Conservation (phyloP, 83 land plant species). For the Isoetes engelmannii region DNA sequence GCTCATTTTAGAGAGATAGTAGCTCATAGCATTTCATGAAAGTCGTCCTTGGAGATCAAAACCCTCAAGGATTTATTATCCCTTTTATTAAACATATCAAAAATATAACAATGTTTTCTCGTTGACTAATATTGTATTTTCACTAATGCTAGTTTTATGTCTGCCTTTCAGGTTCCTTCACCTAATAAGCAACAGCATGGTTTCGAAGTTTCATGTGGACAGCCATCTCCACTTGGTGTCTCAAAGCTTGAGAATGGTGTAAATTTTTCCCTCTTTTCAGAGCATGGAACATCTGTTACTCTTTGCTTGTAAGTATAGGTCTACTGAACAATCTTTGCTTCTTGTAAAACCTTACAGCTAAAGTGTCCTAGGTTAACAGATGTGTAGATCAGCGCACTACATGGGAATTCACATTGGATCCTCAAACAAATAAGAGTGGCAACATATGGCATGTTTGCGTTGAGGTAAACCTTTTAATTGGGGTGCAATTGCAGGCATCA, state of each 20-base stretch:
- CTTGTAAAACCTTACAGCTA: background rate
- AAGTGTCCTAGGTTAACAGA: background rate
- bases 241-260: slow-evolving; percentile 61
- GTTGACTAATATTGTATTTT: too few species aligned
- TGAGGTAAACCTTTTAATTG: slow-evolving; percentile 46
- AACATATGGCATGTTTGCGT: slow-evolving; percentile 83
- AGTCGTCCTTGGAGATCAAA: too few species aligned
- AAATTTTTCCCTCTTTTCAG: slow-evolving; percentile 82
- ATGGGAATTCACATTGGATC: slow-evolving; percentile 54
- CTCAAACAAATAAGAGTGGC: slow-evolving; percentile 56
- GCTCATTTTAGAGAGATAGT: too few species aligned
- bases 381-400: background rate
- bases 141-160: too few species aligned
- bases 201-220: slow-evolving; percentile 38
- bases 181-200: background rate
- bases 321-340: slow-evolving; percentile 1
- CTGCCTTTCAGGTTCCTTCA: too few species aligned
- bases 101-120: too few species aligned
- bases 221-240: slow-evolving; percentile 68
- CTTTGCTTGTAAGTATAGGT: slow-evolving; percentile 53
- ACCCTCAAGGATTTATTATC: too few species aligned
- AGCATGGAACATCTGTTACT: slow-evolving; percentile 72
- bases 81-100: too few species aligned
- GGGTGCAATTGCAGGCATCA: background rate
- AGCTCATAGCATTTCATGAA: too few species aligned